A percentile compares a stretch with the other conserved stretches of the same genome.
Conservation (phyloP, 352 stramenopile species). For the Globisporangium paddicum region DNA sequence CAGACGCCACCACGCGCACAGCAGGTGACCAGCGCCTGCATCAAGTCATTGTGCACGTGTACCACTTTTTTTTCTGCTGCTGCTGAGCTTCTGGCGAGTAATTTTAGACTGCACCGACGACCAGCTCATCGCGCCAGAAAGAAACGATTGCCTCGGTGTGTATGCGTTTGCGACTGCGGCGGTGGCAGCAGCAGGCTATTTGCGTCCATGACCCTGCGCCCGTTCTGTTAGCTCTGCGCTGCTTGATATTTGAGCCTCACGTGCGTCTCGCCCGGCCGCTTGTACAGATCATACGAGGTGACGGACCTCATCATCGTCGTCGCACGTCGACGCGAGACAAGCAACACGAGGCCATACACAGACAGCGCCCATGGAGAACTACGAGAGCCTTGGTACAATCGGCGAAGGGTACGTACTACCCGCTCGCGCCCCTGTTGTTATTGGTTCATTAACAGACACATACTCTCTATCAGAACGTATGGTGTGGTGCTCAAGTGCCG, state of each 20-base stretch:
- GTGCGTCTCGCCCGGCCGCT: neutral
- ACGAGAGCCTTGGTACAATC: conserved; percentile 85
- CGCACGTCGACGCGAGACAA: neutral
- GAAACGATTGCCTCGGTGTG: neutral
- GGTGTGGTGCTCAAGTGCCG: conserved; percentile 86
- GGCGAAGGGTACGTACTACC: conserved; percentile 63
- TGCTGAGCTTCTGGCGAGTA: neutral
- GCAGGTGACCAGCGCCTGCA: neutral
- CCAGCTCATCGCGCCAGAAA: neutral
- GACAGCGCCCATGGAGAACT: conserved; percentile 70
- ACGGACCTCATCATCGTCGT: neutral
- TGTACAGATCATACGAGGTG: neutral
- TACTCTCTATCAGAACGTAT: conserved; percentile 47
- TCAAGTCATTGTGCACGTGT: neutral
- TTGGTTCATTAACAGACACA: neutral
- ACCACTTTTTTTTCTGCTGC: neutral
- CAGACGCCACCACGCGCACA: neutral
- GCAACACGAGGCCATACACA: neutral
- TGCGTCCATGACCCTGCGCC: neutral
- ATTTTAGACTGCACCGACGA: neutral
- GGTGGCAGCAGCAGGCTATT: neutral
- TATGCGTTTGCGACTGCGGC: neutral
- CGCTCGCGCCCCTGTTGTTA: neutral
- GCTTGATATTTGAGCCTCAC: too few species aligned
- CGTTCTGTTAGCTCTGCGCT: neutral